These are phyloP conservation scores for Dactylis glomerata DNA, from an alignment of 176 grass and related monocot genomes.

Conservation along the genomic window DNA sequence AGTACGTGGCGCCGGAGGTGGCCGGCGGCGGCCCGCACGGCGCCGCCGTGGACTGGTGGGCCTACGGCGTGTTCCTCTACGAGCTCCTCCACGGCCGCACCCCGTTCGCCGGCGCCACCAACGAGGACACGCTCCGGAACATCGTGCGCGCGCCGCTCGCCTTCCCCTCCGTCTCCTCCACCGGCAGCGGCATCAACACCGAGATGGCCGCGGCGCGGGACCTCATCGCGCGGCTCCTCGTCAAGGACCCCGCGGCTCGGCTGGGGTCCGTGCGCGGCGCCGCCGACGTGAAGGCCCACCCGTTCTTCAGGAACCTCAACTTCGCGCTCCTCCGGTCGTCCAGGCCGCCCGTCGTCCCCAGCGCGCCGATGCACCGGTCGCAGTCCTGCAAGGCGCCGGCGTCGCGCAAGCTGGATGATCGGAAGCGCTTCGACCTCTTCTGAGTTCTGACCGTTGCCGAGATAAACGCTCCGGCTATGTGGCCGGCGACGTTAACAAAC, in stretches of 20 bases:
- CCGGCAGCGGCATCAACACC: background rate
- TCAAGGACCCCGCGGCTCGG: conserved; percentile 57
- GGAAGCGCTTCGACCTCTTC: conserved; percentile 43
- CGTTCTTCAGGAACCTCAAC: conserved; percentile 70
- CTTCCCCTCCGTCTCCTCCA: conserved; percentile 22
- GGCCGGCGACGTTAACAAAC: background rate
- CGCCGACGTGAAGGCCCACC: conserved; percentile 71
- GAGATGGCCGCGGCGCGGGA: conserved; percentile 37
- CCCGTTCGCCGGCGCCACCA: conserved; percentile 65
- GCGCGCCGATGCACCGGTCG: conserved; percentile 24
- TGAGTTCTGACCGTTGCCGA: conserved; percentile 43
- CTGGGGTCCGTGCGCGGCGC: conserved; percentile 64
- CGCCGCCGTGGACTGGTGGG: conserved; percentile 98
- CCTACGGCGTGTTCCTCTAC: conserved; percentile 85
- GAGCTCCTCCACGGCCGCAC: conserved; percentile 76
- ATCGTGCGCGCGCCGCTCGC: conserved; percentile 59
- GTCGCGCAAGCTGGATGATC: background rate
- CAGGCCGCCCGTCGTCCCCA: conserved; percentile 65
- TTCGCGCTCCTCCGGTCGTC: conserved; percentile 66
- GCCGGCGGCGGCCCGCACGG: conserved; percentile 62
- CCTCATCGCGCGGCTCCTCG: conserved; percentile 60
- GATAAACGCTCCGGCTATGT: background rate
- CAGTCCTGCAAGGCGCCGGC: conserved; percentile 44
- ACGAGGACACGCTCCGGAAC: conserved; percentile 63
- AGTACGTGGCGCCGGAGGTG: conserved; percentile 82